Evolutionary conservation across 2,329 filamentous ascomycete species (phyloP).

Genomic region (Talaromyces sp.): DNA sequence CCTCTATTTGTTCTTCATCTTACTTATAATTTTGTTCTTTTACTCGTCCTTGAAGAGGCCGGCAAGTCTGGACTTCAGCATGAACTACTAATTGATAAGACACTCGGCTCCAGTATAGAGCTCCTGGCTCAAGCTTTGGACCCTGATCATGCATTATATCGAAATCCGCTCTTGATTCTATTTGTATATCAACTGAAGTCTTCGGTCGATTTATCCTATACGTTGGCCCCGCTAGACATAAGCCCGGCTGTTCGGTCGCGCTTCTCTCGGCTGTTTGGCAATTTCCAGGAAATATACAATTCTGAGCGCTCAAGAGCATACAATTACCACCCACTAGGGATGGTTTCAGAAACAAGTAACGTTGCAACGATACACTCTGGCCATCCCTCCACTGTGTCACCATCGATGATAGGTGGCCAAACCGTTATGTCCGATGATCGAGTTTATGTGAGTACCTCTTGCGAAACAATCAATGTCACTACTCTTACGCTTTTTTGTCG

Average conservation of each 20-base stretch:
- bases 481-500: no score
- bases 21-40: constrained; percentile 14
- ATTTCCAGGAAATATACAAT: constrained; percentile 4
- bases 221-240: not conserved
- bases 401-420: not conserved
- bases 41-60: constrained; percentile 11
- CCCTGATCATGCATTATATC: not conserved
- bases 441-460: constrained; percentile 1
- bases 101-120: not conserved
- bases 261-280: constrained; percentile 3
- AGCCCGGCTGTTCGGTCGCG: constrained; percentile 4
- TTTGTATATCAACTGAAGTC: constrained; percentile 11
- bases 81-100: constrained; percentile 7
- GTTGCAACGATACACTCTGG: not conserved
- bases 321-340: not conserved
- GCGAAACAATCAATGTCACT: no score
- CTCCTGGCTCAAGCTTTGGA: constrained; percentile 12
- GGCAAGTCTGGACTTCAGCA: constrained; percentile 2
- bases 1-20: constrained; percentile 15
- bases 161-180: constrained; percentile 10
- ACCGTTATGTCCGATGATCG: not conserved
- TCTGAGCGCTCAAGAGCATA: not conserved
- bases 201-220: constrained; percentile 3
- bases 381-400: not conserved
- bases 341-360: not conserved